Base-by-base conservation (phyloP, 768 basidiomycete species). In the Leccinum subgranulosum region DNA sequence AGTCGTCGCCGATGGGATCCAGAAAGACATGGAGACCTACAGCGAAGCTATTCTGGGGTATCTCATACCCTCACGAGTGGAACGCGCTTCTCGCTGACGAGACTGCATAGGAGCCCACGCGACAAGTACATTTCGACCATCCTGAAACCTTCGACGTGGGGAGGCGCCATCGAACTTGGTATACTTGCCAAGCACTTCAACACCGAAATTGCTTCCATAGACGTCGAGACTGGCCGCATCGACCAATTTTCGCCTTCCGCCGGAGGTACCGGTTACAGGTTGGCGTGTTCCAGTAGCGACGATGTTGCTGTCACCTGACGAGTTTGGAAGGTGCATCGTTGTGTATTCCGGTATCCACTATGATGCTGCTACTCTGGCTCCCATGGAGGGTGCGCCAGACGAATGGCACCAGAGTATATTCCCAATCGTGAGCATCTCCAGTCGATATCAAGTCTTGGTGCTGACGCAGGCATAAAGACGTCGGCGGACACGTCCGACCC, bases 301-400 rank as follows among this genome's bases (percentile, higher is more conserved):
- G 1, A 21, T 7, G 11, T 47, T 47, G 46, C 9, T 31, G 23
- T 47, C 9, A 5, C 27, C 54, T 64, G 53, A 69, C 14, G 36
- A 36, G 46, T 25, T 53, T 23, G 52, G 69, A 70, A 79, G 87
- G 19, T 87, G 85, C 56, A 71, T 97, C 14, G 68, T 98, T n/a
- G 79, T 98, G 4, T 98, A 98, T 75, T 93, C 91, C 0, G 96
- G 96, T 3, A 97, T 98, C 48, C 95, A 98, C 71, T 99, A 99
- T 72, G 96, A 99, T 71, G 92, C 92, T 9, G 84, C 88, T 6
- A 87, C 90, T 0, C 75, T 95, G 41, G 85, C 95, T 15, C 97
- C 93, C 0, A 79, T 83, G 72, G 76, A 77, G 9, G 85, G 86
- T 48, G 91, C 89, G 3, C 90, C 92, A 0, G 67, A 76, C 27